Percentiles rank a stretch among this genome's conserved stretches.
Evolutionary conservation across 768 basidiomycete genomes (phyloP).

Genomic region (Suillus placidus): DNA sequence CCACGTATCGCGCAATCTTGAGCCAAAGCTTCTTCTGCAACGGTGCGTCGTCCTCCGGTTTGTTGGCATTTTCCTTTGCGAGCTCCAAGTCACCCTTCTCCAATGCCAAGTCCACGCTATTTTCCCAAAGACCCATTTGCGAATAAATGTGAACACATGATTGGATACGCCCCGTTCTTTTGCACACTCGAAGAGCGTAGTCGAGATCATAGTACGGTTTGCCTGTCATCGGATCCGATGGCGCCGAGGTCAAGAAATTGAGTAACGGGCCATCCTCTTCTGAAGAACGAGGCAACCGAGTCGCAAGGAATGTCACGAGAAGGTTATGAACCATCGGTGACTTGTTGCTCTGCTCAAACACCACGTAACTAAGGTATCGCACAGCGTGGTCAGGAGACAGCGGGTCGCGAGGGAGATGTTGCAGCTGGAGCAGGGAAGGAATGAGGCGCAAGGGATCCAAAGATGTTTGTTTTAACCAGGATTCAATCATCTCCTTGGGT

Average conservation of each 20-base stretch:
- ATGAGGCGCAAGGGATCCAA: conserved; percentile 85
- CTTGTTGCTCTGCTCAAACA: conserved; percentile 79
- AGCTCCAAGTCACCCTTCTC: conserved; percentile 94
- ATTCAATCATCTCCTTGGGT: conserved; percentile 89
- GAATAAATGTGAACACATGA: conserved; percentile 97
- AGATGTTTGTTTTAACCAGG: conserved; percentile 82
- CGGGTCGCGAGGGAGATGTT: conserved; percentile 72
- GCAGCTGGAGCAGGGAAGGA: conserved; percentile 83
- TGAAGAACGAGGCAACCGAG: conserved; percentile 45
- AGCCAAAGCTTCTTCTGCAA: conserved; percentile 95
- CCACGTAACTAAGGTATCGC: conserved; percentile 82
- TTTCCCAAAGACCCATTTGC: conserved; percentile 97
- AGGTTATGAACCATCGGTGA: conserved; percentile 93
- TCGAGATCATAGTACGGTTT: conserved; percentile 96
- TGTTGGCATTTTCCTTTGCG: conserved; percentile 93
- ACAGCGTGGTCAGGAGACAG: conserved; percentile 83
- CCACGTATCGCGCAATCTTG: conserved; percentile 98
- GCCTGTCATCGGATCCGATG: conserved; percentile 77
- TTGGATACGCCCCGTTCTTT: conserved; percentile 75
- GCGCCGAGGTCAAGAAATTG: conserved; percentile 81
- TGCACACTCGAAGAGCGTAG: conserved; percentile 93
- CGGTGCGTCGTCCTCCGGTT: conserved; percentile 86
- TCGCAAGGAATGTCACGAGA: conserved; percentile 83
- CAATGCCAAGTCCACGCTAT: conserved; percentile 92
- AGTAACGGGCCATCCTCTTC: conserved; percentile 79